These are phyloP conservation scores for Ogataea ramenticola DNA, from an alignment of 805 yeast genomes.

Conservation along the genomic window DNA sequence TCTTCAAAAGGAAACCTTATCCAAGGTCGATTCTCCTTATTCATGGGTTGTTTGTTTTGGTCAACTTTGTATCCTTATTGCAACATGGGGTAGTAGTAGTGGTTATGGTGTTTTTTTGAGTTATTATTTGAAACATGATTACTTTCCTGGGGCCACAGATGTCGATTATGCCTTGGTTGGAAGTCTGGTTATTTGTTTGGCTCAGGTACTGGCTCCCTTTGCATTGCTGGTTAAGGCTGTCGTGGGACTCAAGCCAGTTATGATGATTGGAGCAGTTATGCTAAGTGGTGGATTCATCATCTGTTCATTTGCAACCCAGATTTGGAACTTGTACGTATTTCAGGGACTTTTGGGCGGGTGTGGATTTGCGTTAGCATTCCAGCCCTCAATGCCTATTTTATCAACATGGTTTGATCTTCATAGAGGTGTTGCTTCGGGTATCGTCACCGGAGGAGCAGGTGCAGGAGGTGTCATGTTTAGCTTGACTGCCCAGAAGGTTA, in stretches of 20 bases:
- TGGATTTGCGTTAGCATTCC: slow-evolving; percentile 41
- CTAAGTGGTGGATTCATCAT: slow-evolving; percentile 39
- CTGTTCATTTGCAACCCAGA: slow-evolving; percentile 36
- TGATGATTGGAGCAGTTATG: slow-evolving; percentile 30
- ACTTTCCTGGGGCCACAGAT: slow-evolving; percentile 43
- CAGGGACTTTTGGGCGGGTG: slow-evolving; percentile 47
- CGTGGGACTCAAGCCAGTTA: slow-evolving; percentile 13
- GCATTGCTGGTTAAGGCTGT: slow-evolving; percentile 14
- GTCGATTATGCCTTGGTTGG: slow-evolving; percentile 56
- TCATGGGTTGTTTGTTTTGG: slow-evolving; percentile 47
- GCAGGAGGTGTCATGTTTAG: slow-evolving; percentile 33
- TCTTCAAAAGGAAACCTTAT: not conserved
- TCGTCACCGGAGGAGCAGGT: slow-evolving; percentile 34
- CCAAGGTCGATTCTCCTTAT: slow-evolving; percentile 41
- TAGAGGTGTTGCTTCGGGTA: slow-evolving; percentile 34
- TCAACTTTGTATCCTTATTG: slow-evolving; percentile 33
- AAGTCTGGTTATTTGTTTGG: slow-evolving; percentile 36
- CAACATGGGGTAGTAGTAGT: slow-evolving; percentile 60
- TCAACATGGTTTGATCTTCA: slow-evolving; percentile 49
- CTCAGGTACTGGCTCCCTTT: slow-evolving; percentile 18
- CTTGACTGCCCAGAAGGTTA: slow-evolving; percentile 27
- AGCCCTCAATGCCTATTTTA: slow-evolving; percentile 41
- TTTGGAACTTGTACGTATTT: slow-evolving; percentile 43
- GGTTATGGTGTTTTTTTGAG: slow-evolving; percentile 55
- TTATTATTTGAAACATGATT: slow-evolving; percentile 38